Base-by-base conservation (phyloP, 176 grass and related monocot genomes). In the Musa troglodytarum region DNA sequence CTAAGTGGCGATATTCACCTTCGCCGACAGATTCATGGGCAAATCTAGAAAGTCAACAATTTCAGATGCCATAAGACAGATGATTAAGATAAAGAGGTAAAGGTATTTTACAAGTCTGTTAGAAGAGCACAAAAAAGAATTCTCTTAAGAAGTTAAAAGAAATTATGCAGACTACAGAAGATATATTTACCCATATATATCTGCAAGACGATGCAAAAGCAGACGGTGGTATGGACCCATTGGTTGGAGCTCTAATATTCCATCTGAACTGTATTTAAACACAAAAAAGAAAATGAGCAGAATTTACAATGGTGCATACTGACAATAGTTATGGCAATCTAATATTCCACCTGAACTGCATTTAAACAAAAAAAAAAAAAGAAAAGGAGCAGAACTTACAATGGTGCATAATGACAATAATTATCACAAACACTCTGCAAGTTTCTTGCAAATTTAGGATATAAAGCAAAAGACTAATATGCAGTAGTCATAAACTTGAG, bases 21-120 rank as follows among this genome's bases (percentile, higher is more conserved):
- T 98, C 95, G 12, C 95, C 95, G 26, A 89, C 84, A 72, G 95
- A 98, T 84, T 89, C 88, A 81, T 93, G 95, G 49, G 82, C 82
- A 78, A 98, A 98, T 67, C 95, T 98, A 82, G 20, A 43, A 76
- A 68, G 1, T 11, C 20, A 50, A 50, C n/a, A 74, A 9, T 51
- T 52, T 16, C n/a, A 84, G 1, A 21, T 70, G 34, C 24, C 24
- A 34, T 34, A 67, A 34, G 24, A 67, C 65, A 21, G 17, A 65
- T 70, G 74, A n/a, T 50, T 53, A 19, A 55, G 10, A 71, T 1
- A 69, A 9, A 54, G 49, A n/a, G 13, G 21, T 25, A 76, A 49
- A 58, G 25, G 21, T 3, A 72, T 28, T 11, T 24, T 16, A 11
- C 10, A 34, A 34, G 65, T 56, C 9, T 25, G 49, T 54, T 65